Evolutionary conservation across 441 rosid species (phyloP), one percentile per base, ranked within the genome.

Genomic region (Corymbia calophylla): DNA sequence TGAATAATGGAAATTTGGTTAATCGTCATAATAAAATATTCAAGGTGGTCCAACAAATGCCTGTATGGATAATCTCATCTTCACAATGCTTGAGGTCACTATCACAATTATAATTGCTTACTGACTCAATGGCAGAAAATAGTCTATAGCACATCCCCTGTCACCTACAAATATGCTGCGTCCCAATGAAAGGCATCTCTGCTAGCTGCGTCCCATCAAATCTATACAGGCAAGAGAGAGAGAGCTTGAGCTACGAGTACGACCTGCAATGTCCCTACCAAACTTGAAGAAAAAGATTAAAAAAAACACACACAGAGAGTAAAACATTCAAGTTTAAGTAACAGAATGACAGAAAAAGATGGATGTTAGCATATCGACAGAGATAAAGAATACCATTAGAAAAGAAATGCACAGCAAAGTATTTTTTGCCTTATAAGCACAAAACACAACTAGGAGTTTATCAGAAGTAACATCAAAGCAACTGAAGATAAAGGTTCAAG

Each of bases 161-260:
- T 87, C 97, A 99, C 93, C 99, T 94, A 92, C 96, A 98, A 88
- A 95, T 93, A 87, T 97, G 99, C 32, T 99, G 98, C 49, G 99
- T 98, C 90, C 99, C 99, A 91, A 98, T 98, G 91, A 96, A 97
- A 49, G 99, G 99, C 99, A 98, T 97, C 94, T 98, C 99, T 86
- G 98, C 98, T 90, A 97, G 91, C 89, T 88, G 93, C 66, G 96
- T 93, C 87, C 99, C 99, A 90, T 97, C 99, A 89, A 98, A 95
- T 95, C 99, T 98, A 93, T 90, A 87, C 88, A 91, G 88, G 53
- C 84, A 88, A 89, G 12, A 87, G 51, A 56, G 47, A 44, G 70
- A n/a, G n/a, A 87, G 44, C 55, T 86, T 21, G 25, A 54, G 19
- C 21, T 1, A 55, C 10, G 18, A 31, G 31, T 31, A 35, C 55